Evolutionary conservation across 768 basidiomycete genomes (phyloP).

Genomic region (Boletus sp.): DNA sequence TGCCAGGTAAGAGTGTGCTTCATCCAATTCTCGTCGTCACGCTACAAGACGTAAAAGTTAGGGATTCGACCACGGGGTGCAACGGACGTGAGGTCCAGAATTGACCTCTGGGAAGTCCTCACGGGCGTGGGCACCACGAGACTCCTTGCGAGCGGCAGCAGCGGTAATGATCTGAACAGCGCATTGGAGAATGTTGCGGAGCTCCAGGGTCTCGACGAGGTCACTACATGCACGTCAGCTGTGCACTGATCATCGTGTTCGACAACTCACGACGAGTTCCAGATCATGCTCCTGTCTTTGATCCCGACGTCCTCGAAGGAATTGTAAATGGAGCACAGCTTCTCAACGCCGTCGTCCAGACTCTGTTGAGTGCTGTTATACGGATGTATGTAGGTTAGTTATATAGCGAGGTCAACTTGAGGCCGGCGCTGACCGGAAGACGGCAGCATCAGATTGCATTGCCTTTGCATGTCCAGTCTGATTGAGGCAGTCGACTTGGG

Average conservation of each 20-base stretch:
- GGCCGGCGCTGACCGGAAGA: conserved; percentile 66
- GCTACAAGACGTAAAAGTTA: conserved; percentile 41
- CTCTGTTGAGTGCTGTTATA: conserved; percentile 72
- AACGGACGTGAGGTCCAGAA: conserved; percentile 3
- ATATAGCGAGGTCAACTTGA: not conserved
- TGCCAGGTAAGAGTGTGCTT: conserved; percentile 94
- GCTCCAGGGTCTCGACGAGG: conserved; percentile 94
- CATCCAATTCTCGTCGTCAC: conserved; percentile 95
- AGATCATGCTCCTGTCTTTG: conserved; percentile 99
- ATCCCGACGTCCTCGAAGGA: conserved; percentile 90
- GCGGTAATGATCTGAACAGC: conserved; percentile 95
- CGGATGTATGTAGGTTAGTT: conserved; percentile 1
- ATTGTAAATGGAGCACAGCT: conserved; percentile 82
- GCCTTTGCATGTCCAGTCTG: conserved; percentile 95
- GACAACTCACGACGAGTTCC: conserved; percentile 83
- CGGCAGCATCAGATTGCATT: conserved; percentile 97
- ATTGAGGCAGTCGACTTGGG: conserved; percentile 86
- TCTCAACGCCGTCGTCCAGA: conserved; percentile 90
- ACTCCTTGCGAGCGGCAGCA: conserved; percentile 93
- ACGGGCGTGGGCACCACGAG: conserved; percentile 97
- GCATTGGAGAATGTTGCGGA: conserved; percentile 92
- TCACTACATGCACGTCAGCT: conserved; percentile 52
- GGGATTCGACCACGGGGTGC: not conserved
- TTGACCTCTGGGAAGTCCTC: conserved; percentile 94
- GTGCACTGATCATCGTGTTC: not conserved